Evolutionary conservation across 805 yeast genomes (phyloP).

Genomic region (Kurtzmaniella fragi): DNA sequence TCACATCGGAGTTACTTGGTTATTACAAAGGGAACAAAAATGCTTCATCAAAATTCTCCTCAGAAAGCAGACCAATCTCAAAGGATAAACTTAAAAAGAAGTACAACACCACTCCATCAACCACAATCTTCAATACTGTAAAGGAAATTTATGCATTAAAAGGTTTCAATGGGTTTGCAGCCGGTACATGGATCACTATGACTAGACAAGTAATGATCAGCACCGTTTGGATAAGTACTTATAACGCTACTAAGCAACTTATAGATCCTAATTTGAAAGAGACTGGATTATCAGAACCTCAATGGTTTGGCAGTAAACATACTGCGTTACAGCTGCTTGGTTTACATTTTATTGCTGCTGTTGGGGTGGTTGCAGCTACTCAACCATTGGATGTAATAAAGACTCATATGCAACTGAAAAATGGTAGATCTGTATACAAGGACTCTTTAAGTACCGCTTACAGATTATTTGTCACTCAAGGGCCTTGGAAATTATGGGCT

Average conservation of each 20-base stretch:
- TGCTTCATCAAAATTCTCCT: too few species aligned
- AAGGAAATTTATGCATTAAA: slow-evolving; percentile 66
- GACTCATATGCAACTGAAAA: slow-evolving; percentile 78
- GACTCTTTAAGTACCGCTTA: slow-evolving; percentile 52
- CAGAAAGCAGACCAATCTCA: slow-evolving; percentile 6
- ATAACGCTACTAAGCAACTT: slow-evolving; percentile 70
- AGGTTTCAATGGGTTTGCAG: slow-evolving; percentile 74
- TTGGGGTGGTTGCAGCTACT: slow-evolving; percentile 69
- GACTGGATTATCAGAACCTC: slow-evolving; percentile 15
- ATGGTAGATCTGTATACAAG: slow-evolving; percentile 51
- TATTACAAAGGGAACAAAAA: slow-evolving; percentile 19
- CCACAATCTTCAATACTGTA: slow-evolving; percentile 47
- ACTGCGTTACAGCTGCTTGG: slow-evolving; percentile 45
- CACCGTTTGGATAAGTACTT: slow-evolving; percentile 78
- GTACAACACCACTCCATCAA: slow-evolving; percentile 52
- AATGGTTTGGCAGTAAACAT: slow-evolving; percentile 43
- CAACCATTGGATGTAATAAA: slow-evolving; percentile 89
- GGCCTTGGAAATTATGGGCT: slow-evolving; percentile 25
- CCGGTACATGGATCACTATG: slow-evolving; percentile 81
- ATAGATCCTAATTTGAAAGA: slow-evolving; percentile 42
- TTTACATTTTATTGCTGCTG: slow-evolving; percentile 51
- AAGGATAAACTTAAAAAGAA: slow-evolving; percentile 19
- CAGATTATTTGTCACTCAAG: slow-evolving; percentile 25
- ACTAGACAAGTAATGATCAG: slow-evolving; percentile 75
- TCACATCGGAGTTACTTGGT: slow-evolving; percentile 26